These are phyloP conservation scores for Wickerhamiella sergipiensis DNA, from an alignment of 805 yeast genomes.

Conservation along the genomic window DNA sequence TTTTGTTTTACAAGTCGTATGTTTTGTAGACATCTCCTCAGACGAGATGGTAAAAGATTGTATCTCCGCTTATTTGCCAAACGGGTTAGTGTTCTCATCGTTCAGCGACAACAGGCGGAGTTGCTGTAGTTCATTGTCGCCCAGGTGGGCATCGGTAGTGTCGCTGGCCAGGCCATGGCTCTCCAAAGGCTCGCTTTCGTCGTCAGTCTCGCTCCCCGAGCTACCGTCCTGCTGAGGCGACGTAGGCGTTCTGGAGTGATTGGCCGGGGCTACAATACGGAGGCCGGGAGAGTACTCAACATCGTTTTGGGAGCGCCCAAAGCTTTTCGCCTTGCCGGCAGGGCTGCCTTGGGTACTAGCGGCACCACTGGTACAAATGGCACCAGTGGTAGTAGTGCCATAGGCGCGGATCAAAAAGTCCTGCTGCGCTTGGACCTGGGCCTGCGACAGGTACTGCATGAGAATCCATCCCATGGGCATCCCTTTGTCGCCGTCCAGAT, in stretches of 20 bases:
- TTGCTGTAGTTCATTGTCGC: background rate
- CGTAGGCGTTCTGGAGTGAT: background rate
- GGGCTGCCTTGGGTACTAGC: no score
- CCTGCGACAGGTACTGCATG: background rate
- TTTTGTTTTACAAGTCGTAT: background rate
- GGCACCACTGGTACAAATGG: no score
- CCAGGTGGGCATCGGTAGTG: background rate
- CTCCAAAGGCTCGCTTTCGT: background rate
- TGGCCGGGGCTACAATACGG: background rate
- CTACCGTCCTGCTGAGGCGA: background rate
- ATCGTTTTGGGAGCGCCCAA: no score
- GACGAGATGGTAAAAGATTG: background rate
- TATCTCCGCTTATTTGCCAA: background rate
- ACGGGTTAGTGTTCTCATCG: background rate
- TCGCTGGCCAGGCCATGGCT: background rate
- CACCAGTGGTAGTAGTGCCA: background rate
- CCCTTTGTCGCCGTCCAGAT: background rate
- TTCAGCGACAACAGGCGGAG: background rate
- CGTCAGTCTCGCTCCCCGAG: background rate
- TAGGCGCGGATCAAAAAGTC: background rate
- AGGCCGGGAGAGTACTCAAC: background rate
- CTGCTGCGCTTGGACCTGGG: background rate
- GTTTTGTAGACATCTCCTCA: background rate
- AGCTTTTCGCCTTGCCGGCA: no score
- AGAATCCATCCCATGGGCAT: constrained; percentile 1